Base-by-base conservation (phyloP, 495 filamentous ascomycete genomes). In the Penicillium bialowiezense region DNA sequence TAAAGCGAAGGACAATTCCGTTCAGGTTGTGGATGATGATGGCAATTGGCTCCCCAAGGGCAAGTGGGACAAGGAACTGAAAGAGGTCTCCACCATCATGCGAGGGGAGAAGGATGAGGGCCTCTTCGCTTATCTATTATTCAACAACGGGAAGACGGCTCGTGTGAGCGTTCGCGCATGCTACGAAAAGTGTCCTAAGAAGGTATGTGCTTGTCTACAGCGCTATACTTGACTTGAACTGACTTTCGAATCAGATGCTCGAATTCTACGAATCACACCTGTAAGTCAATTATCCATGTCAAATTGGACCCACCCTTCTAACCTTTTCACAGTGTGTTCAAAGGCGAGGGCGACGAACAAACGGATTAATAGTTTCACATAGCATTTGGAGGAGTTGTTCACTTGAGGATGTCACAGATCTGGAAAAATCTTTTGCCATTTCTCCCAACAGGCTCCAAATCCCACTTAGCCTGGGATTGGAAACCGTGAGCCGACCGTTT, bases 31-130 rank as follows among this genome's bases (percentile, higher is more conserved):
- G 12, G 44, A 60, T 2, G 47, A 44, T 3, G 21, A 51, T 1
- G 50, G 62, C 35, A n/a, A n/a, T n/a, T 83, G 79, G 80, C 49
- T 68, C 1, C 76, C 79, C 8, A 77, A 76, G 21, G 57, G 60
- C 6, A 77, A 81, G 29, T 87, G 84, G 84, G 84, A 86, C 31
- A 58, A 70, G 4, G 64, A 82, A 15, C 70, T 87, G 3, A 54
- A 71, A 20, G 58, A 43, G 2, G 72, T 87, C 13, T 76, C 84
- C 21, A 83, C 83, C 0, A 76, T 86, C 33, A 5, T 7, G 10
- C 29, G 12, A 32, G 72, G 81, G 24, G 69, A 81, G 43, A 52
- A 71, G 5, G 64, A 63, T 12, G 48, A 56, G 5, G 60, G 51
- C 19, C 52, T 79, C 3, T 72, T 70, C 32, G 84, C 73, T 0